Evolutionary conservation across 2,329 filamentous ascomycete genomes (phyloP).

Genomic region (Fusarium sp.): DNA sequence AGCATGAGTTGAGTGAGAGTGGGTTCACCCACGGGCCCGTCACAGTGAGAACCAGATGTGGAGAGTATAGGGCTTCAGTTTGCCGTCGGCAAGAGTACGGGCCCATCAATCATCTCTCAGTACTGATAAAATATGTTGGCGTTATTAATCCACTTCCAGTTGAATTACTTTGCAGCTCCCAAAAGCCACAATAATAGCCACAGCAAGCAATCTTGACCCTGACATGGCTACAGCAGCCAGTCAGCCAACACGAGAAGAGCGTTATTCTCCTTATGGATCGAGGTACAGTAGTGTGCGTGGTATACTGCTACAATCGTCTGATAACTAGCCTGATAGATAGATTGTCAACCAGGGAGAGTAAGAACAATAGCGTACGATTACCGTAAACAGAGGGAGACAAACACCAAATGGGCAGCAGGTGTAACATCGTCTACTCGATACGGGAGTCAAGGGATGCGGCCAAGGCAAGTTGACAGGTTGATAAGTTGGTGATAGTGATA

Average conservation of each 20-base stretch:
- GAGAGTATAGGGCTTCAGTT: conserved; percentile 3
- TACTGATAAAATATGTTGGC: conserved; percentile 7
- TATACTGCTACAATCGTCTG: conserved; percentile 8
- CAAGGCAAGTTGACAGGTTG: not conserved
- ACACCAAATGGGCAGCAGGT: conserved; percentile 6
- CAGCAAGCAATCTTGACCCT: not conserved
- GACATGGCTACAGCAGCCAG: not conserved
- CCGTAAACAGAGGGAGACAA: conserved; percentile 21
- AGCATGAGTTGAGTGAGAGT: not conserved
- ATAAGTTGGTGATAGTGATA: not conserved
- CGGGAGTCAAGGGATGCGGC: conserved; percentile 9
- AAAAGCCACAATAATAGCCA: conserved; percentile 10
- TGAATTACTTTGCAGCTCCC: conserved; percentile 7
- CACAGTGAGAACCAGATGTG: conserved; percentile 8
- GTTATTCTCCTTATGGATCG: conserved; percentile 15
- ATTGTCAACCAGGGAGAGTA: conserved; percentile 6
- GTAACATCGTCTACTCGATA: not conserved
- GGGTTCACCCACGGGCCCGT: not conserved
- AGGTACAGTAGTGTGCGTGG: conserved; percentile 29
- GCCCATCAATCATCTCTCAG: conserved; percentile 32
- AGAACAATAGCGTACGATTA: not conserved
- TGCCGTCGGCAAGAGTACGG: conserved; percentile 33
- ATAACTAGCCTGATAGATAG: conserved; percentile 1
- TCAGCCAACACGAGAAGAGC: not conserved
- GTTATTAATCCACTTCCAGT: not conserved